phyloP scores from a whole-genome alignment of 306 rosid species.

The Boehmeria nivea region DNA sequence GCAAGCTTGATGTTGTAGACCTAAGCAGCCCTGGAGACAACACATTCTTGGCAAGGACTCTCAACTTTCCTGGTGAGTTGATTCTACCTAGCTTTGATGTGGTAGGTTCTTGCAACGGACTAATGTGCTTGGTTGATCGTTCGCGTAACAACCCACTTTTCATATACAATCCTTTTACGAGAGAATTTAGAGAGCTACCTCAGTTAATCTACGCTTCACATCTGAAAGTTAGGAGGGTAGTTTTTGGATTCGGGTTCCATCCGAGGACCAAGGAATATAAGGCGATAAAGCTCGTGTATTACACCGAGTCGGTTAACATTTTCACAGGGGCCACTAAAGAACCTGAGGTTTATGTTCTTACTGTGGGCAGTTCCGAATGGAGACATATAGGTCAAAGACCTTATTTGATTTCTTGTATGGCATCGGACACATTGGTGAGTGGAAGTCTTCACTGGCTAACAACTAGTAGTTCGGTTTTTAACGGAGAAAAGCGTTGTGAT shows the following conservation, averaged over 20 bases:
- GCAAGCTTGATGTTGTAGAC: background rate
- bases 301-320: no score
- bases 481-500: no score
- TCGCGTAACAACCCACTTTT: background rate
- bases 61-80: background rate
- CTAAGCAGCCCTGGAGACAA: background rate
- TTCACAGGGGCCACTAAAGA: no score
- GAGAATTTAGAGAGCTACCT: no score
- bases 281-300: no score
- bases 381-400: background rate
- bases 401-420: background rate
- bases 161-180: conserved; percentile 10
- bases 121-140: background rate
- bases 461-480: background rate
- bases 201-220: no score
- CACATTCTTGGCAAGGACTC: background rate
- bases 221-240: no score
- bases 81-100: background rate
- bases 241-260: no score
- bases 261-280: no score
- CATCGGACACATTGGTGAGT: conserved; percentile 3
- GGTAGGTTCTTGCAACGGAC: conserved; percentile 5
- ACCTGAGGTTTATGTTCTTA: no score
- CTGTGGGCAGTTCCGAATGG: conserved; percentile 1
- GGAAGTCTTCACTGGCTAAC: conserved; percentile 4